A percentile compares a stretch with the other conserved stretches of the same genome.
phyloP scores from a whole-genome alignment of 2,329 filamentous ascomycete species.

The Penicillium expansum region DNA sequence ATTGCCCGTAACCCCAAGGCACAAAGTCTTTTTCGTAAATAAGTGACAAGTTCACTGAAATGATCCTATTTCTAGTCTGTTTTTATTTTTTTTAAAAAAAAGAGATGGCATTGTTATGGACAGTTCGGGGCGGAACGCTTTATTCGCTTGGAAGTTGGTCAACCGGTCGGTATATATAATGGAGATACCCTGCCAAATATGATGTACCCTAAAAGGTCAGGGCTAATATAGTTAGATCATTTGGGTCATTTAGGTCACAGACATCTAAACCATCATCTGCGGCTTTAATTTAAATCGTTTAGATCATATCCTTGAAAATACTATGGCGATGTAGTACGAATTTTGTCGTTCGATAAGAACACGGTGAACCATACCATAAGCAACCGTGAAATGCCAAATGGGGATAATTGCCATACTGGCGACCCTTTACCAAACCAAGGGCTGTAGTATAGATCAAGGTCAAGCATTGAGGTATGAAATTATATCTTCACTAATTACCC shows the following conservation, averaged over 20 bases:
- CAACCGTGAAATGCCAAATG: background rate
- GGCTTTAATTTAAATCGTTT: background rate
- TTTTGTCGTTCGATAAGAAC: no score
- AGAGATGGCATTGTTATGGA: no score
- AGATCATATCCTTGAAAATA: background rate
- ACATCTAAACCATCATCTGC: no score
- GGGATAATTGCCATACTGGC: background rate
- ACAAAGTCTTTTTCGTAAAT: no score
- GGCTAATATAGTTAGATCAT: no score
- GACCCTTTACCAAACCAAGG: background rate
- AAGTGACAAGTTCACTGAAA: background rate
- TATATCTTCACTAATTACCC: background rate
- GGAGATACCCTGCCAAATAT: no score
- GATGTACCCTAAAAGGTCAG: no score
- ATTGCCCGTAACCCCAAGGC: background rate
- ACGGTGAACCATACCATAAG: background rate
- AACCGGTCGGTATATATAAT: background rate
- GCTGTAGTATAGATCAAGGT: background rate
- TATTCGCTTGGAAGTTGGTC: background rate
- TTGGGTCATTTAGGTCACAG: no score
- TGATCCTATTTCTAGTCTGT: background rate
- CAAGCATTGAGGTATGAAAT: background rate
- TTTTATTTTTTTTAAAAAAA: no score
- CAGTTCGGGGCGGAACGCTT: no score
- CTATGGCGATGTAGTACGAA: no score